Evolutionary conservation across 2,329 filamentous ascomycete genomes (phyloP), one percentile per base, ranked within the genome.

Genomic region (Tolypocladium pustulatum): DNA sequence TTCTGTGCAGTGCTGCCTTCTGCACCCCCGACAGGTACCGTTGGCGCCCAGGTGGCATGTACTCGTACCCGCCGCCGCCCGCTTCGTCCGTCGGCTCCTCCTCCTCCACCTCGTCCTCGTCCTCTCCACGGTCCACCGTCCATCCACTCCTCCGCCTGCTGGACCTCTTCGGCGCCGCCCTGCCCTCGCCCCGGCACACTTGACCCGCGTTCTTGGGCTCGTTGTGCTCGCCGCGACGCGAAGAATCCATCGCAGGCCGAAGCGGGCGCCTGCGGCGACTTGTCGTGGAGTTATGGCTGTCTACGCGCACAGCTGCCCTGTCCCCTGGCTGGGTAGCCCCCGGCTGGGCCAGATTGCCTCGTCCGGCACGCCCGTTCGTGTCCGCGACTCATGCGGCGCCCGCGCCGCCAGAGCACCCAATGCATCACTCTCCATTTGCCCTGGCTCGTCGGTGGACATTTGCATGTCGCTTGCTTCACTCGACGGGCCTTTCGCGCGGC

Each of bases 141-240:
- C 54, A 58, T 38, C 55, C 9, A 67, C 65, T 68, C 67, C 68
- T 67, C 68, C 64, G 67, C 68, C 65, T 62, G 61, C 67, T 61
- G 56, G 68, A 71, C 65, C 66, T 68, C 67, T 69, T 65, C 65
- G 58, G 63, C 66, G 63, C 63, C 63, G 66, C 67, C 67, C 65
- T 67, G 65, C 68, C 66, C 70, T 38, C 61, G 58, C 58, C 56
- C 30, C 59, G 57, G 34, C 59, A 55, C 37, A n/a, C 71, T 75
- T 74, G 65, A 70, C 72, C 73, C 68, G 73, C 76, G 73, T 88
- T 81, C 78, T 84, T 85, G 79, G 82, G 82, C 85, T 89, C 80
- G 67, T 85, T 86, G 67, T 77, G 75, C 74, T 84, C 84, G 75
- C 71, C 72, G 49, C 55, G 58, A 56, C 51, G 59, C 62, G 73